Conservation (phyloP, 2,329 filamentous ascomycete species). For the Fusarium nanum region DNA sequence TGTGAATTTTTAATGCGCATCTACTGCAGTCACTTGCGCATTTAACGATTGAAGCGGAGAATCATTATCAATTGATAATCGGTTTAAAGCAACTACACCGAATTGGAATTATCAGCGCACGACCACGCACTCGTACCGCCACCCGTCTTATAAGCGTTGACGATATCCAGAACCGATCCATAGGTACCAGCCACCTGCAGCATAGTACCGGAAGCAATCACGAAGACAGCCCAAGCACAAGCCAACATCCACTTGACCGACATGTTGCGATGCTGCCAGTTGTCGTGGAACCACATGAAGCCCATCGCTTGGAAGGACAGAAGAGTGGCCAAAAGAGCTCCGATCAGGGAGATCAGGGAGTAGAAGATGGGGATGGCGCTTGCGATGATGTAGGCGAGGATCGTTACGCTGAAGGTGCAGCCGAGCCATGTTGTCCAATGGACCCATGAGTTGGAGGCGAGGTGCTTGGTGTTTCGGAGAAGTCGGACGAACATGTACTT, state of each 20-base stretch:
- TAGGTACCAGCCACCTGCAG: constrained; percentile 60
- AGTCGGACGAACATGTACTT: constrained; percentile 32
- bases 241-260: constrained; percentile 3
- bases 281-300: constrained; percentile 48
- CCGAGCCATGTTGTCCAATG: constrained; percentile 50
- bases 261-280: constrained; percentile 36
- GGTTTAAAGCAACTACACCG: not conserved
- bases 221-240: constrained; percentile 21
- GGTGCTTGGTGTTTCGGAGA: constrained; percentile 47
- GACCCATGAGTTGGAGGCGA: constrained; percentile 42
- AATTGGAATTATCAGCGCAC: constrained; percentile 57
- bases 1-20: too few species aligned
- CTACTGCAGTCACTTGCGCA: not conserved
- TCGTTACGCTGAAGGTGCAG: constrained; percentile 41
- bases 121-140: constrained; percentile 55
- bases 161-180: constrained; percentile 54
- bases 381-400: constrained; percentile 47
- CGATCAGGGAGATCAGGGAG: constrained; percentile 43
- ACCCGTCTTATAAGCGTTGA: constrained; percentile 50
- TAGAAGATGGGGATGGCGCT: constrained; percentile 44
- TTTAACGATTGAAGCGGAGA: not conserved
- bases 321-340: constrained; percentile 47
- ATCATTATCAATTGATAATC: not conserved
- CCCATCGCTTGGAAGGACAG: constrained; percentile 48
- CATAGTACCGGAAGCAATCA: constrained; percentile 45